Evolutionary conservation across 1,139 yeast genomes (phyloP).

Genomic region (Blastobotrys illinoisensis): DNA sequence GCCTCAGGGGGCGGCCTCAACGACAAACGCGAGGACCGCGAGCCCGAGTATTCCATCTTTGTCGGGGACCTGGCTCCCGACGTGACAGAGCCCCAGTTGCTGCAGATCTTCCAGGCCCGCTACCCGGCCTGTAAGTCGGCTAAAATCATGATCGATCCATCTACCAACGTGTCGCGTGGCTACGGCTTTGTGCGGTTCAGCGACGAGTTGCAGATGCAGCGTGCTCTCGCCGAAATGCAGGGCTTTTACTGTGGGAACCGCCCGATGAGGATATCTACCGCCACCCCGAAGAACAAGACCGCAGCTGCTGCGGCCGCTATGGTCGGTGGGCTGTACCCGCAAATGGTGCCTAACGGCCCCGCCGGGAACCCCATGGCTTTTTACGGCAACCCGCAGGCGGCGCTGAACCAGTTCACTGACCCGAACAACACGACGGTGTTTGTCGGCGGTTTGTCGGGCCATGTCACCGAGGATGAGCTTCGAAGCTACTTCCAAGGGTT

Average conservation of each 20-base stretch:
- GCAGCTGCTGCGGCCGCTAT: constrained; percentile 18
- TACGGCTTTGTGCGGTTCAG: constrained; percentile 88
- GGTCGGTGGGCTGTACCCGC: not conserved
- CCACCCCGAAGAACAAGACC: constrained; percentile 56
- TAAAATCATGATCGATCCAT: constrained; percentile 78
- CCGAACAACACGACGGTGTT: constrained; percentile 90
- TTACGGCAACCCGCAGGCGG: constrained; percentile 33
- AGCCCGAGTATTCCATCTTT: constrained; percentile 66
- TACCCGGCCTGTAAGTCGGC: constrained; percentile 78
- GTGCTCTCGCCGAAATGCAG: constrained; percentile 78
- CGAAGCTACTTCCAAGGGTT: constrained; percentile 73
- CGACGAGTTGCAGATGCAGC: constrained; percentile 63
- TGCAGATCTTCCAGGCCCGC: constrained; percentile 62
- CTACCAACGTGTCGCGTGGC: constrained; percentile 72
- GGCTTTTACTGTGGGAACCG: constrained; percentile 70
- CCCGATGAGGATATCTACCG: constrained; percentile 70
- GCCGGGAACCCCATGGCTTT: constrained; percentile 26
- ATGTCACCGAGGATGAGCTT: constrained; percentile 71
- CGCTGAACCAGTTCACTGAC: constrained; percentile 54
- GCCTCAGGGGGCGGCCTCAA: constrained; percentile 66
- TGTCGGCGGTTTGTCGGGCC: constrained; percentile 80
- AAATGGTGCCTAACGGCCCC: constrained; percentile 16
- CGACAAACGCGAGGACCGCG: constrained; percentile 33
- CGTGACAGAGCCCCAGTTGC: constrained; percentile 65
- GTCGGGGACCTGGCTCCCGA: constrained; percentile 82